Evolutionary conservation across 2,329 filamentous ascomycete species (phyloP), one percentile per base, ranked within the genome.

Genomic region (Aspergillus intermedius): DNA sequence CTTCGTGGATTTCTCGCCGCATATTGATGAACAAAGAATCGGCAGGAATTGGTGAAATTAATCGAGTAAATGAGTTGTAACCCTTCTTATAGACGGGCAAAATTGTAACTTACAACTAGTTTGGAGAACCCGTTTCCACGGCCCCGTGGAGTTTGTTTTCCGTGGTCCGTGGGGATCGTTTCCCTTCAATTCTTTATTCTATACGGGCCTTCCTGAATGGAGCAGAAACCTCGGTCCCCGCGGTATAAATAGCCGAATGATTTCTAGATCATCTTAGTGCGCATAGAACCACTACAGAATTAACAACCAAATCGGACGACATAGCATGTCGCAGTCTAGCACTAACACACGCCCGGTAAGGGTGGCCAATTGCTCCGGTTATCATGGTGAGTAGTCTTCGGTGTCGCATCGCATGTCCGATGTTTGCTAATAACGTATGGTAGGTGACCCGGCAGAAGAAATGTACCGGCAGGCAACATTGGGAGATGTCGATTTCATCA

Each of bases 401-500:
- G 5, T 40, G 8, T n/a, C 15, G 8, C 12, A 17, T 19, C 35
- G 15, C 7, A 19, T 40, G 8, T 9, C 12, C 17, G 15, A 17
- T 21, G 21, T 21, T 21, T 21, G 15, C 13, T 40, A 8, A 40
- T 9, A 8, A 17, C 3, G 12, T 9, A 17, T 40, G 10, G 4
- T 40, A 19, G 64, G 61, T 4, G 65, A 70, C 41, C 66, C 66
- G 2, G 64, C 60, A 21, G 63, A 63, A 40, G 60, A 69, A 43
- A 69, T 69, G 67, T 59, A 60, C 30, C 62, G 60, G n/a, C 67
- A 69, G 53, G 65, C 62, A 3, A 67, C 56, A 1, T 44, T 61
- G 25, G 66, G 65, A 49, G 67, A 64, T 37, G 63, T 74, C 9
- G 77, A 80, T 54, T 74, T 79, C 15, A 77, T 80, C 42, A 79